phyloP scores from a whole-genome alignment of 495 filamentous ascomycete genomes.

The Aspergillus haitiensis region DNA sequence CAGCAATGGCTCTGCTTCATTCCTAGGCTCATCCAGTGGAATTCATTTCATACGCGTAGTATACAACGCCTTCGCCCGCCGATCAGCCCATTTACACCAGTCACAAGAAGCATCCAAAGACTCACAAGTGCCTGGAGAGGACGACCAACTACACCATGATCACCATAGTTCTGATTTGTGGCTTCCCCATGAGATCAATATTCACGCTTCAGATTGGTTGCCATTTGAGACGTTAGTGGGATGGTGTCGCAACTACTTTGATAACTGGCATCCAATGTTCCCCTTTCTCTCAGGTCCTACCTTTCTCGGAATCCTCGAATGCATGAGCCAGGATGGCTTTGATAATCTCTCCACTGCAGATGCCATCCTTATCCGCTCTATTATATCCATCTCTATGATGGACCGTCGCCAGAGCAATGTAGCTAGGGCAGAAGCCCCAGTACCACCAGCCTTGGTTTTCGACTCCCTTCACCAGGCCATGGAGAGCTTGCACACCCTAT shows the following conservation, averaged over 20 bases:
- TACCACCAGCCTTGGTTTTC: slow-evolving; percentile 40
- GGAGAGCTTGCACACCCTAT: slow-evolving; percentile 35
- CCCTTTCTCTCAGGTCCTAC: slow-evolving; percentile 48
- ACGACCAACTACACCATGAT: slow-evolving; percentile 39
- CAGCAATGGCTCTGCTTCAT: slow-evolving; percentile 38
- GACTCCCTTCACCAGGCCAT: slow-evolving; percentile 39
- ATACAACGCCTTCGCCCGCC: slow-evolving; percentile 44
- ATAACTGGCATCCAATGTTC: slow-evolving; percentile 50
- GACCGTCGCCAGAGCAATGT: slow-evolving; percentile 34
- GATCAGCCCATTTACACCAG: slow-evolving; percentile 36
- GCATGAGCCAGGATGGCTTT: slow-evolving; percentile 27
- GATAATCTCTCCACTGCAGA: slow-evolving; percentile 28
- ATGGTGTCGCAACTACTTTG: slow-evolving; percentile 48
- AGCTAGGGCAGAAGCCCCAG: slow-evolving; percentile 15
- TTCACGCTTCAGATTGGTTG: slow-evolving; percentile 13
- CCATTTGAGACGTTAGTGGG: slow-evolving; percentile 38
- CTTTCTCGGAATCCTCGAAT: slow-evolving; percentile 41
- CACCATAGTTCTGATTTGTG: slow-evolving; percentile 26
- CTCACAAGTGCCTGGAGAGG: slow-evolving; percentile 47
- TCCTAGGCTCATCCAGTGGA: slow-evolving; percentile 52
- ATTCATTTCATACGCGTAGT: slow-evolving; percentile 52
- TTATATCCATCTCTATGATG: slow-evolving; percentile 46
- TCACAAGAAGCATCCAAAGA: slow-evolving; percentile 27
- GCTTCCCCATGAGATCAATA: slow-evolving; percentile 31
- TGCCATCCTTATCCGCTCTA: slow-evolving; percentile 43